Base-by-base conservation (phyloP, 2,329 filamentous ascomycete species). In the Cladosporium austrohemisphaericum region DNA sequence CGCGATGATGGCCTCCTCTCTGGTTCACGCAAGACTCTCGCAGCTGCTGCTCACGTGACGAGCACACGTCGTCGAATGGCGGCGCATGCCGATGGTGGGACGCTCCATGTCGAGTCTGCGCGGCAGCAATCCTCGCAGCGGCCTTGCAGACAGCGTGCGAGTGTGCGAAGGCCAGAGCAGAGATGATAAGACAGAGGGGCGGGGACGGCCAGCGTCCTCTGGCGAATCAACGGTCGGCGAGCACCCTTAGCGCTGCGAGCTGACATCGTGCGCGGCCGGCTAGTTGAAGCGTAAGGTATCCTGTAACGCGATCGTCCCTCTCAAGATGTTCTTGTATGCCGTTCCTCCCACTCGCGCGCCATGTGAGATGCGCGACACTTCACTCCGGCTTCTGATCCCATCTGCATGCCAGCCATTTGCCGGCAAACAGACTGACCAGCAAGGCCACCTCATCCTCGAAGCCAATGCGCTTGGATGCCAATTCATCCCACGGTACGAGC, bases 251-350 rank as follows among this genome's bases (percentile, higher is more conserved):
- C 41, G 41, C 41, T 35, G 22, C 29, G 31, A 45, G 41, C 29
- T 45, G 41, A 45, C 38, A 31, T 23, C 26, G 26, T 31, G 16
- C 26, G 25, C n/a, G n/a, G n/a, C 22, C 20, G 32, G 31, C 41
- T 45, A 45, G 41, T 18, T 26, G 41, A 45, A 45, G 20, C 36
- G 22, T 36, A 45, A 25, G 29, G 16, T n/a, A n/a, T n/a, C n/a
- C n/a, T 45, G 22, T 36, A 45, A 25, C 41, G 16, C n/a, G n/a
- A n/a, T n/a, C n/a, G n/a, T n/a, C n/a, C n/a, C n/a, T n/a, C n/a
- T n/a, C n/a, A n/a, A n/a, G n/a, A n/a, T n/a, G n/a, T n/a, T n/a
- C n/a, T n/a, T 31, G 28, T 31, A 10, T 31, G 28, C 28, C 28
- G 11, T 31, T n/a, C 28, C n/a, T n/a, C n/a, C n/a, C n/a, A n/a